Conservation (phyloP, 441 rosid genomes). For the Euphorbia corollata region DNA sequence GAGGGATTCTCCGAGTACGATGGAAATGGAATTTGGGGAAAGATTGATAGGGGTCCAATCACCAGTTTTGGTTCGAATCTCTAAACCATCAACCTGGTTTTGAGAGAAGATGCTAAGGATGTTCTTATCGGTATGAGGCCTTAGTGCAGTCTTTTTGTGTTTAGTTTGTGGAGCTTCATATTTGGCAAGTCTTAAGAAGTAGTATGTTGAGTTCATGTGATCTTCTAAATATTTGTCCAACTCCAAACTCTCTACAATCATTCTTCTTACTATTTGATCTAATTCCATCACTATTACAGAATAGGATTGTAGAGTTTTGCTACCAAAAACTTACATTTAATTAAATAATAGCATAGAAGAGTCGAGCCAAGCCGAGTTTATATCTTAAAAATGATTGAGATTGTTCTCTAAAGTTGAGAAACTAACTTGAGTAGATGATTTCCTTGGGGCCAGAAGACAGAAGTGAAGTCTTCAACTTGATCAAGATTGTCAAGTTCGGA, state of each 20-base stretch:
- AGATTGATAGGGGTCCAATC: constrained; percentile 54
- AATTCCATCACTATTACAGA: constrained; percentile 39
- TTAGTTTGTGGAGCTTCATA: constrained; percentile 53
- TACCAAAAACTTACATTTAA: too few relatives aligned
- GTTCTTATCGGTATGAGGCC: constrained; percentile 58
- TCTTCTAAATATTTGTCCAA: constrained; percentile 53
- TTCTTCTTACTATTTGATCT: constrained; percentile 45
- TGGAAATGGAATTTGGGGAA: constrained; percentile 47
- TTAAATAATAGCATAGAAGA: too few relatives aligned
- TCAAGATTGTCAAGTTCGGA: constrained; percentile 33
- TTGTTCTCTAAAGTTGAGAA: too few relatives aligned
- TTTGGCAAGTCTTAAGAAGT: constrained; percentile 55
- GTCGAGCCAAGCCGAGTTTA: too few relatives aligned
- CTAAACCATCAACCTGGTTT: constrained; percentile 49
- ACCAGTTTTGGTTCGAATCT: constrained; percentile 44
- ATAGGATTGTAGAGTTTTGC: constrained; percentile 38
- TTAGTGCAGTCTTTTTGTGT: constrained; percentile 42
- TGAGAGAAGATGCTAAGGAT: constrained; percentile 54
- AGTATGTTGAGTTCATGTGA: constrained; percentile 52
- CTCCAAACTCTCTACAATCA: constrained; percentile 63
- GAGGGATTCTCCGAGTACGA: constrained; percentile 64
- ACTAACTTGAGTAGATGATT: constrained; percentile 33
- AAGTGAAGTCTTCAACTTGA: constrained; percentile 35
- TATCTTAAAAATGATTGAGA: too few relatives aligned
- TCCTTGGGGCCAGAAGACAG: constrained; percentile 64